Evolutionary conservation across 139 green algal genomes (phyloP).

Genomic region (Tetradesmus lagerheimii): DNA sequence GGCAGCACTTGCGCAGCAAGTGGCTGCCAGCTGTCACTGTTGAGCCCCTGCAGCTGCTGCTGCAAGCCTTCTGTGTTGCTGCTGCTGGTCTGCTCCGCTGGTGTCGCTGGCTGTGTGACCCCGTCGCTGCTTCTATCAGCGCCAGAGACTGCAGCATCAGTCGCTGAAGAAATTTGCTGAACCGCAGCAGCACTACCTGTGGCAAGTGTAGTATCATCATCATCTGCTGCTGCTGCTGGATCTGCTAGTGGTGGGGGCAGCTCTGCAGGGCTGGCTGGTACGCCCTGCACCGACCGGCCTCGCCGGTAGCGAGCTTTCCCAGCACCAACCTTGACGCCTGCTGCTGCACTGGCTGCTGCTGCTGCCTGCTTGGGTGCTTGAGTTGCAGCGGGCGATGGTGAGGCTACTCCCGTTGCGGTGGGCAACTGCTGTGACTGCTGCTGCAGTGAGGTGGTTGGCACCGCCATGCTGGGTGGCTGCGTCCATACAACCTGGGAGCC

Average conservation of each 20-base stretch:
- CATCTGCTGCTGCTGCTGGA: neutral
- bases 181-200: neutral
- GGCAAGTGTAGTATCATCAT: neutral
- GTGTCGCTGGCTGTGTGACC: neutral
- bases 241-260: neutral
- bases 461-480: slow-evolving; percentile 9
- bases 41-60: neutral
- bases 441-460: neutral
- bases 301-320: neutral
- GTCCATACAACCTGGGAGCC: neutral
- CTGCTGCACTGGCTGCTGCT: slow-evolving; percentile 8
- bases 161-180: neutral
- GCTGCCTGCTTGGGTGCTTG: neutral
- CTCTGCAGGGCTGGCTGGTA: neutral
- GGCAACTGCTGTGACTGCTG: neutral
- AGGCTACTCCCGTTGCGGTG: neutral
- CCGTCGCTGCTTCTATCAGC: neutral
- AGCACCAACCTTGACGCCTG: neutral
- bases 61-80: slow-evolving; percentile 5
- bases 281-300: neutral
- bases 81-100: neutral
- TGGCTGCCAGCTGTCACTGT: neutral
- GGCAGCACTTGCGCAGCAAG: slow-evolving; percentile 4
- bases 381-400: neutral
- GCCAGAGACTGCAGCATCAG: no score